phyloP scores from a whole-genome alignment of 2,329 filamentous ascomycete genomes.

The Hansfordia pulvinata region DNA sequence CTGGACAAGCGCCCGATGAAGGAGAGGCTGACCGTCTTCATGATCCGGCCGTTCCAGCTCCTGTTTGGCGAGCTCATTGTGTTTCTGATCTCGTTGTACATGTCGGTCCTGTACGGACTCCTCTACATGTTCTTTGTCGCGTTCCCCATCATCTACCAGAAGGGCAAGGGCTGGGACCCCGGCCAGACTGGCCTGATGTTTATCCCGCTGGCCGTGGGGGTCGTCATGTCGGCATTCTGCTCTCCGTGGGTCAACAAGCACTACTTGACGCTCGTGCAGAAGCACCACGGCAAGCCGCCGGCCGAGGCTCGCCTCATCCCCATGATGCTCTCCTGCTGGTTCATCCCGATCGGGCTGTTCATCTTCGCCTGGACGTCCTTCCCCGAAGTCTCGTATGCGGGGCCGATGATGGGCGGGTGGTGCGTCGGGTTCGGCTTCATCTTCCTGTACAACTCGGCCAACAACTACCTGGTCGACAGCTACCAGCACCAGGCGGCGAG shows the following conservation, averaged over 20 bases:
- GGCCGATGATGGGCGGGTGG: slow-evolving; percentile 57
- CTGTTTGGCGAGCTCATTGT: slow-evolving; percentile 78
- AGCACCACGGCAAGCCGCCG: slow-evolving; percentile 35
- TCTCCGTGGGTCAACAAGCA: slow-evolving; percentile 68
- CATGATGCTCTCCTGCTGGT: slow-evolving; percentile 70
- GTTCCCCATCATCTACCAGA: slow-evolving; percentile 58
- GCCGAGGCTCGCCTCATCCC: slow-evolving; percentile 69
- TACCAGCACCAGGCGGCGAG: slow-evolving; percentile 65
- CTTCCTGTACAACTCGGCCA: slow-evolving; percentile 69
- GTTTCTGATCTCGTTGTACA: slow-evolving; percentile 71
- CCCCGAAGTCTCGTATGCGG: slow-evolving; percentile 50
- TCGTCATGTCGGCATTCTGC: slow-evolving; percentile 51
- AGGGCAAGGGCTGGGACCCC: slow-evolving; percentile 65
- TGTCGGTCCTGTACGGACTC: slow-evolving; percentile 66
- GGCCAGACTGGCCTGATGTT: slow-evolving; percentile 75
- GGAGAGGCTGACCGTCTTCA: slow-evolving; percentile 59
- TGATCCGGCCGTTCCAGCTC: slow-evolving; percentile 73
- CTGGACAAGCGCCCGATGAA: slow-evolving; percentile 57
- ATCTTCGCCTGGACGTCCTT: slow-evolving; percentile 54
- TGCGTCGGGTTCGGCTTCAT: slow-evolving; percentile 71
- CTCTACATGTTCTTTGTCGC: slow-evolving; percentile 70
- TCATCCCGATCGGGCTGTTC: slow-evolving; percentile 45
- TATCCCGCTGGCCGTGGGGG: slow-evolving; percentile 68
- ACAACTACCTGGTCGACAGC: slow-evolving; percentile 57
- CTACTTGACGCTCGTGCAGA: slow-evolving; percentile 39